Conservation (phyloP, 176 grass and related monocot species). For the Triticum urartu region DNA sequence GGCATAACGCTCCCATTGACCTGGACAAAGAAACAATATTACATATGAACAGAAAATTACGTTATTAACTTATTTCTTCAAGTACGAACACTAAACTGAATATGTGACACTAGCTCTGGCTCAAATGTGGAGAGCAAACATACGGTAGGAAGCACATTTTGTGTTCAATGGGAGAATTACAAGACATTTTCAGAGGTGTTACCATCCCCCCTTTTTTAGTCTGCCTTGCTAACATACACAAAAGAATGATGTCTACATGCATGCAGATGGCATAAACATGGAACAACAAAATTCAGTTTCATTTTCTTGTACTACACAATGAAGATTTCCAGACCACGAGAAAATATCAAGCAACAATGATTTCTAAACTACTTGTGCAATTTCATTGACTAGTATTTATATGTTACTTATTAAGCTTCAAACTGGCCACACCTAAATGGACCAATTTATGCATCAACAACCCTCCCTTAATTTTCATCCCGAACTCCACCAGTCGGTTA, state of each 20-base stretch:
- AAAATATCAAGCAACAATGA: not conserved
- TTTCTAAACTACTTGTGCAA: not conserved
- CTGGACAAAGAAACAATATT: constrained; percentile 33
- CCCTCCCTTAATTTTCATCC: not conserved
- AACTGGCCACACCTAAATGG: not conserved
- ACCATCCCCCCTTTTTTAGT: not conserved
- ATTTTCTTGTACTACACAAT: not conserved
- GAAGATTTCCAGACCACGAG: not conserved
- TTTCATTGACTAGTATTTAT: not conserved
- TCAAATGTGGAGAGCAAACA: not conserved
- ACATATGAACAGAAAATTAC: not conserved
- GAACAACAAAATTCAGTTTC: not conserved
- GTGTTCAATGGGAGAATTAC: not conserved
- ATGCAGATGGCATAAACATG: not conserved
- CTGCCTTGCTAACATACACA: not conserved
- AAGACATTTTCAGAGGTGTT: constrained; percentile 5
- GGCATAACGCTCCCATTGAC: constrained; percentile 95
- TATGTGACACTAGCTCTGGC: not conserved
- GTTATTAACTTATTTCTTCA: not conserved
- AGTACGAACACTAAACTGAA: not conserved
- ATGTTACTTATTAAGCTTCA: not conserved
- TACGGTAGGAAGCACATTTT: not conserved
- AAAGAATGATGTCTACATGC: not conserved
- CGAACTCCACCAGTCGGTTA: not conserved
- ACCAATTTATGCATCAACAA: not conserved